Conservation (phyloP, 169 alveolate species). For the Eimeria necatrix region DNA sequence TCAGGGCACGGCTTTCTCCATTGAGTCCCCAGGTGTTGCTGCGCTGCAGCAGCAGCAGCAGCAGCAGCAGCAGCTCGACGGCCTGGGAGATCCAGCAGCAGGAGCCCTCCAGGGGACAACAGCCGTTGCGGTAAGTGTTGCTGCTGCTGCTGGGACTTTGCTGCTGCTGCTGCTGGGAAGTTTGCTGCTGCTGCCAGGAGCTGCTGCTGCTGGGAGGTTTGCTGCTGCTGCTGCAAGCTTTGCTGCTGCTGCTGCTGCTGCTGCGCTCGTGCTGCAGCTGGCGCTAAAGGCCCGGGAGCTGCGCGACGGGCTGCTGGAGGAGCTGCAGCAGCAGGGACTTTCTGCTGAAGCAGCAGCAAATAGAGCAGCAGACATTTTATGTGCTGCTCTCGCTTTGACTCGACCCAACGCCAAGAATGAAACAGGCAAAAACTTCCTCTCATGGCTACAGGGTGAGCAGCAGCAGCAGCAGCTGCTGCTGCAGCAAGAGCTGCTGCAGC, state of each 20-base stretch:
- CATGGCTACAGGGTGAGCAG: slow-evolving; percentile 36
- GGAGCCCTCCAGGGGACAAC: slow-evolving; percentile 35
- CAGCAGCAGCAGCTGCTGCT: not conserved
- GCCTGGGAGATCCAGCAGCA: slow-evolving; percentile 9
- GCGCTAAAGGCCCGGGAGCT: slow-evolving; percentile 54
- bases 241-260: not conserved
- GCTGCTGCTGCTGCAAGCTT: not conserved
- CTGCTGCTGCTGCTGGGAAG: not conserved
- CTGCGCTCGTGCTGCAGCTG: slow-evolving; percentile 26
- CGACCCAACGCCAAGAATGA: not conserved
- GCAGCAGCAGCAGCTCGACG: slow-evolving; percentile 2
- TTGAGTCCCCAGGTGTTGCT: slow-evolving; percentile 36
- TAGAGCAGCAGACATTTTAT: slow-evolving; percentile 42
- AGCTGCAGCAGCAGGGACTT: slow-evolving; percentile 40
- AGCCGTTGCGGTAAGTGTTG: slow-evolving; percentile 19
- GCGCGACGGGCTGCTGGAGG: slow-evolving; percentile 45
- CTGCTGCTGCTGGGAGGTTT: not conserved
- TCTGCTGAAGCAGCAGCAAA: slow-evolving; percentile 42
- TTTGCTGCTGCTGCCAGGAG: not conserved
- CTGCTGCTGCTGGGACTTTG: not conserved
- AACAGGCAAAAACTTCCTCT: slow-evolving; percentile 17
- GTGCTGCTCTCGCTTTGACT: slow-evolving; percentile 40
- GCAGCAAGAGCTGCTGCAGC: slow-evolving; percentile 1
- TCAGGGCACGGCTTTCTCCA: slow-evolving; percentile 22
- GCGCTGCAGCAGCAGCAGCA: slow-evolving; percentile 58